These are phyloP conservation scores for Trichoderma aggressivum DNA, from an alignment of 2,329 filamentous ascomycete species.

Conservation along the genomic window DNA sequence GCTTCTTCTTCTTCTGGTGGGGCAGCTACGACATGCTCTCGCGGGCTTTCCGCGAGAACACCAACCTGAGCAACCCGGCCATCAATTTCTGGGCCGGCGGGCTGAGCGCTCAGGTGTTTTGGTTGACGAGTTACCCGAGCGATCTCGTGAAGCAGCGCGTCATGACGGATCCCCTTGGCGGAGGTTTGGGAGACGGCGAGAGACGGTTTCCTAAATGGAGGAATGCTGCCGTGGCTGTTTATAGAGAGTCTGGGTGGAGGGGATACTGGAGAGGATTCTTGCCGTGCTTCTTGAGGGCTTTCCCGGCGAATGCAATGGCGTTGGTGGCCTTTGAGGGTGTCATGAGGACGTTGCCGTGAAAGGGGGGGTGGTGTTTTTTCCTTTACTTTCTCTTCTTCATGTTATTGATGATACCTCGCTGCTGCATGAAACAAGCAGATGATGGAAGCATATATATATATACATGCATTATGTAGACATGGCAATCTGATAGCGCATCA, in stretches of 20 bases:
- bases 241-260: conserved; percentile 67
- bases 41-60: conserved; percentile 61
- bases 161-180: conserved; percentile 90
- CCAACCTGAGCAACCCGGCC: conserved; percentile 68
- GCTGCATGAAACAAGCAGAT: not conserved
- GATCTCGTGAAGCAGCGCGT: conserved; percentile 95
- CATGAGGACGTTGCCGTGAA: conserved; percentile 63
- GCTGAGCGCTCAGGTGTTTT: conserved; percentile 88
- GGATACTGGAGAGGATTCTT: conserved; percentile 93
- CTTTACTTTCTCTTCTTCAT: not conserved
- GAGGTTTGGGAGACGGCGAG: conserved; percentile 62
- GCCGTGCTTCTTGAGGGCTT: conserved; percentile 89
- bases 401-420: conserved; percentile 1
- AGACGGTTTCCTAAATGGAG: conserved; percentile 72
- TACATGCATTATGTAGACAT: not conserved
- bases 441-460: not conserved
- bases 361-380: not conserved
- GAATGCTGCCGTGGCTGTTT: conserved; percentile 75
- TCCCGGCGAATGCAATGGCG: conserved; percentile 93
- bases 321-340: conserved; percentile 90
- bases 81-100: conserved; percentile 98
- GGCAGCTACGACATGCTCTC: conserved; percentile 87
- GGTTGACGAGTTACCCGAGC: conserved; percentile 85
- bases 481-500: not conserved
- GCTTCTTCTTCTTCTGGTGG: conserved; percentile 99